A percentile compares a stretch with the other conserved stretches of the same genome.
Evolutionary conservation across 2,329 filamentous ascomycete species (phyloP).

Genomic region (Aspergillus tanneri): DNA sequence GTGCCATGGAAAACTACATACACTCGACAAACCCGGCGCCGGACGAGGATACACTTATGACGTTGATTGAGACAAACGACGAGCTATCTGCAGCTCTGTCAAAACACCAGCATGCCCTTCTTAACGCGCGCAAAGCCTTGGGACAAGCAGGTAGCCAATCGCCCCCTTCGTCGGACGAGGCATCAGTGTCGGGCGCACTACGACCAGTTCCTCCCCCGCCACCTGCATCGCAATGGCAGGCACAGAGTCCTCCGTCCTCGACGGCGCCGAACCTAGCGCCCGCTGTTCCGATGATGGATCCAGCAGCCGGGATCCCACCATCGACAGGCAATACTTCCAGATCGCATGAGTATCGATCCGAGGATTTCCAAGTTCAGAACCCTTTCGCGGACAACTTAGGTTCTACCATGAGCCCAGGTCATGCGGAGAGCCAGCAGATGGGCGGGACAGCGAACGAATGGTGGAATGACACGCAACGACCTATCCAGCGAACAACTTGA

Average conservation of each 20-base stretch:
- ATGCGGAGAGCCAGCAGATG: conserved; percentile 13
- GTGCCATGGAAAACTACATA: conserved; percentile 85
- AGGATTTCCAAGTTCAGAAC: conserved; percentile 43
- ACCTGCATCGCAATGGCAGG: conserved; percentile 17
- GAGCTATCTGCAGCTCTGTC: conserved; percentile 79
- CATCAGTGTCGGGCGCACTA: conserved; percentile 16
- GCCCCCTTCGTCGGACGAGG: conserved; percentile 17
- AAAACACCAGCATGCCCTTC: conserved; percentile 77
- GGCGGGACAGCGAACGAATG: conserved; percentile 9
- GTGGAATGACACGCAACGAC: conserved; percentile 5
- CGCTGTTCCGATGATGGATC: not conserved
- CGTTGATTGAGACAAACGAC: conserved; percentile 91
- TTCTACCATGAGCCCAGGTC: conserved; percentile 13
- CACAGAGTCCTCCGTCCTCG: conserved; percentile 11
- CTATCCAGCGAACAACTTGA: not conserved
- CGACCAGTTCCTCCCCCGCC: conserved; percentile 17
- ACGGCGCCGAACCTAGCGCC: conserved; percentile 14
- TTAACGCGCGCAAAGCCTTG: conserved; percentile 53
- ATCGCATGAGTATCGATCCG: conserved; percentile 38
- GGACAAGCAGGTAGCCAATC: conserved; percentile 23
- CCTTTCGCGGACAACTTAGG: conserved; percentile 40
- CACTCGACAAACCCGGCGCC: conserved; percentile 72
- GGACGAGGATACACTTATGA: conserved; percentile 92
- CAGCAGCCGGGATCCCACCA: not conserved
- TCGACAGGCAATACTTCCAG: conserved; percentile 11